Evolutionary conservation across 2,329 filamentous ascomycete genomes (phyloP).

Genomic region (Penicillium griseofulvum): DNA sequence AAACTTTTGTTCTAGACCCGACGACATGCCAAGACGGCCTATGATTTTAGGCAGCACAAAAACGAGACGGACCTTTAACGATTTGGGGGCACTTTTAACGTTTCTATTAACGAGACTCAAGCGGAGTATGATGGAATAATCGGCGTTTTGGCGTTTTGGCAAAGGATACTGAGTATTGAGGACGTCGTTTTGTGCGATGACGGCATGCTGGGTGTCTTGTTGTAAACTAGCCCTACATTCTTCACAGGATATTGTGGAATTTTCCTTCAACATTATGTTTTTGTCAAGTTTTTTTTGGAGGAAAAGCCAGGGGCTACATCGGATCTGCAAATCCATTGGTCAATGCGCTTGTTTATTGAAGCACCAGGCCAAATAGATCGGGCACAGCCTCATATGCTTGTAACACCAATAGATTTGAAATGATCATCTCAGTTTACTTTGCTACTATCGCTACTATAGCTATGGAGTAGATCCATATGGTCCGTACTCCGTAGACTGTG

Average conservation of each 20-base stretch:
- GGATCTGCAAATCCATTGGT: slow-evolving; percentile 9
- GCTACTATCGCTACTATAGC: not conserved
- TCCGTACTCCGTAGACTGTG: not conserved
- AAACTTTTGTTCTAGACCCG: not conserved
- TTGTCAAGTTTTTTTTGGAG: not conserved
- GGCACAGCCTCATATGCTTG: slow-evolving; percentile 2
- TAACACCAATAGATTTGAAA: slow-evolving; percentile 4
- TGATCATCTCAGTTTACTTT: not conserved
- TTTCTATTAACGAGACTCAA: not conserved
- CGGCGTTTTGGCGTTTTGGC: not conserved
- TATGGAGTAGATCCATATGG: not conserved
- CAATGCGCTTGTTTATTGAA: slow-evolving; percentile 18
- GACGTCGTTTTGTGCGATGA: not conserved
- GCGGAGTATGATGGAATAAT: not conserved
- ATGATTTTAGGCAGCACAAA: not conserved
- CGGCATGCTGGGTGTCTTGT: not conserved
- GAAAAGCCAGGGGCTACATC: slow-evolving; percentile 8
- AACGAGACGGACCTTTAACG: rapidly evolving
- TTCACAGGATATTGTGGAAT: not conserved
- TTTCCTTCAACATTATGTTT: not conserved
- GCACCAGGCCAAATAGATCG: slow-evolving; percentile 6
- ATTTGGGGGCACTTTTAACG: not conserved
- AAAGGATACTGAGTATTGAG: not conserved
- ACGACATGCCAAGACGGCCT: not conserved
- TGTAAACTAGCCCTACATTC: not conserved